Evolutionary conservation across 2,329 filamentous ascomycete genomes (phyloP).

Genomic region (Alternaria infectoria): DNA sequence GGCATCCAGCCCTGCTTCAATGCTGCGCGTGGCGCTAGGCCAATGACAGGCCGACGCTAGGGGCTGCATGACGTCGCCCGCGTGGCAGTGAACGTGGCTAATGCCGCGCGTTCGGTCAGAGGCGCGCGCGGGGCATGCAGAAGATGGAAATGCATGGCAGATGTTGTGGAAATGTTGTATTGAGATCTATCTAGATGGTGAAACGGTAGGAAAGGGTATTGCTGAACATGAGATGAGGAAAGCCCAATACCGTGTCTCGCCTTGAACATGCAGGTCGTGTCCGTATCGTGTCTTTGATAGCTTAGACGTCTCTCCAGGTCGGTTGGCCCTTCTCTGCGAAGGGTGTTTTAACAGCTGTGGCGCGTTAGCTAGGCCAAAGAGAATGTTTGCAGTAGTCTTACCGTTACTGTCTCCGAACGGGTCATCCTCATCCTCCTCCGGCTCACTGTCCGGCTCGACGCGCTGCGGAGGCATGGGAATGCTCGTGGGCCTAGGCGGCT

Average conservation of each 20-base stretch:
- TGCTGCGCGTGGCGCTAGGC: constrained; percentile 19
- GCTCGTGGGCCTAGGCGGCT: constrained; percentile 56
- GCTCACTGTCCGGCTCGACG: constrained; percentile 62
- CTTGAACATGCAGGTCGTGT: background rate
- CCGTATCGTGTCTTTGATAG: background rate
- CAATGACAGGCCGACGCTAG: constrained; percentile 17
- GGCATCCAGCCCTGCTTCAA: constrained; percentile 24
- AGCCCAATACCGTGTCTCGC: constrained; percentile 2
- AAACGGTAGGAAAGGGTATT: constrained; percentile 5
- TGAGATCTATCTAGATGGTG: background rate
- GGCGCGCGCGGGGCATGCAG: background rate
- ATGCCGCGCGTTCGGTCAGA: background rate
- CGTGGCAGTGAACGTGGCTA: constrained; percentile 26
- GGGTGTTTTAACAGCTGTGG: constrained; percentile 60
- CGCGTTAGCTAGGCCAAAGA: constrained; percentile 11
- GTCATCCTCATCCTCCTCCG: constrained; percentile 71
- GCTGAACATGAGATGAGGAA: background rate
- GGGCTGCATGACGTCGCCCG: constrained; percentile 29
- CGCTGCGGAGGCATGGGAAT: constrained; percentile 47
- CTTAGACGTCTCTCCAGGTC: constrained; percentile 48
- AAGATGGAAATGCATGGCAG: background rate
- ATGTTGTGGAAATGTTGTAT: background rate
- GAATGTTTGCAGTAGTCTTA: constrained; percentile 9
- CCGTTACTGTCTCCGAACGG: constrained; percentile 85
- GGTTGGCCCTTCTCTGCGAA: constrained; percentile 41